Base-by-base conservation (phyloP, 2,329 filamentous ascomycete species). In the Gliomastix tumulicola region DNA sequence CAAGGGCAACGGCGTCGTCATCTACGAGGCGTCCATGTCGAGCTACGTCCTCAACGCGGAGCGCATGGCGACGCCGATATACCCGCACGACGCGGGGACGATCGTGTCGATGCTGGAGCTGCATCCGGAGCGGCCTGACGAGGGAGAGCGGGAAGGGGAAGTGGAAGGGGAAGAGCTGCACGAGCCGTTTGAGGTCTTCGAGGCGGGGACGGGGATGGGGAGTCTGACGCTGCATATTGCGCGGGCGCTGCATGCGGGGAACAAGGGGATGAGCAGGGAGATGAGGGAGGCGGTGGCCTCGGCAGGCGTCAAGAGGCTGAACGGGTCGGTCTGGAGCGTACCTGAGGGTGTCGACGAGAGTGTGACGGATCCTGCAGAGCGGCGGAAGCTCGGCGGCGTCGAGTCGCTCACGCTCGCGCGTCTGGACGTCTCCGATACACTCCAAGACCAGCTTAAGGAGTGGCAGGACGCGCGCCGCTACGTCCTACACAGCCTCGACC, bases 141-240 rank as follows among this genome's bases (percentile, higher is more conserved):
- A 60, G 41, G 53, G 59, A 18, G 54, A 49, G 12, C 53, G 59
- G 6, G 55, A 60, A 11, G 44, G 49, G 25, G 50, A 60, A 41
- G 53, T 59, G 18, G 54, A 49, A 12, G 54, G 59, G 6, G 55
- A 60, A 11, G 47, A 31, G 6, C 32, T 33, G 9, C 33, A 22
- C 6, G 37, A 32, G 16, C 74, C 70, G 1, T 56, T 89, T 11
- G 83, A 90, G 52, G 84, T 92, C 31, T 79, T 92, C 36, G 87
- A 92, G 59, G 85, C 85, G 32, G 86, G 87, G 13, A 92, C 86
- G 4, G 87, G 86, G n/a, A 84, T 89, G 66, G 87, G 86, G 40
- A 80, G 82, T 22, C 60, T 92, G 40, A 90, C 85, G 1, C 59
- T 92, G 5, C 76, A 89, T 50, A 68, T 92, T 17, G 79, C 84